Evolutionary conservation across 2,329 filamentous ascomycete species (phyloP).

Genomic region (Lachnellula arida): DNA sequence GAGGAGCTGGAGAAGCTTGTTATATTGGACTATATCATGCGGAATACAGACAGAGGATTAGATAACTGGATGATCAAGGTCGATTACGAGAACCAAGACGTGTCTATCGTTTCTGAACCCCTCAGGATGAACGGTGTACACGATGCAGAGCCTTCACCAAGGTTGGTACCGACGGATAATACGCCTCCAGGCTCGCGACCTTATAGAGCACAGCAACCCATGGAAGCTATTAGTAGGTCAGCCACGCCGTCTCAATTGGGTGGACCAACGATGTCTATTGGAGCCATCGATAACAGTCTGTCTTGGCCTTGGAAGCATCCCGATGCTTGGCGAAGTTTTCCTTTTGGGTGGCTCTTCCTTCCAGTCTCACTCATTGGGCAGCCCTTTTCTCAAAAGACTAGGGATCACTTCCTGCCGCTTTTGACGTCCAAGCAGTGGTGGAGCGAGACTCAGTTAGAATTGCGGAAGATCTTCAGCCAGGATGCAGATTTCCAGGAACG

Average conservation of each 20-base stretch:
- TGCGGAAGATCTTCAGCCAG: conserved; percentile 83
- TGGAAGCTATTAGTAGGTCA: conserved; percentile 63
- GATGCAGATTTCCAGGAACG: conserved; percentile 96
- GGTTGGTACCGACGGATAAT: conserved; percentile 35
- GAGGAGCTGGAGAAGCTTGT: conserved; percentile 97
- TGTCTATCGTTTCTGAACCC: conserved; percentile 82
- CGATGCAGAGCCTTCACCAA: conserved; percentile 47
- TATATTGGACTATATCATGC: conserved; percentile 98
- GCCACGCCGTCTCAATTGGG: conserved; percentile 32
- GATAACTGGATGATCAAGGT: conserved; percentile 99
- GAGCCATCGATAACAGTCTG: conserved; percentile 95
- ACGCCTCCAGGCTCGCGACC: conserved; percentile 47
- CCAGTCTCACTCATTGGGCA: conserved; percentile 94
- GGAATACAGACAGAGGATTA: conserved; percentile 91
- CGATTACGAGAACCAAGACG: conserved; percentile 76
- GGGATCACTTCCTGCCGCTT: conserved; percentile 92
- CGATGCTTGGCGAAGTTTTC: conserved; percentile 85
- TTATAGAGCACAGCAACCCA: conserved; percentile 76
- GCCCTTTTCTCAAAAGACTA: conserved; percentile 89
- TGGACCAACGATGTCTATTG: conserved; percentile 61
- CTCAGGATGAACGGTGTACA: conserved; percentile 60
- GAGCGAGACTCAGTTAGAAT: conserved; percentile 83
- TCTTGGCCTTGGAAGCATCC: conserved; percentile 73
- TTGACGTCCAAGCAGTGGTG: conserved; percentile 95
- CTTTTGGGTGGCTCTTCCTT: conserved; percentile 97